Evolutionary conservation across 495 filamentous ascomycete species (phyloP), one percentile per base, ranked within the genome.

Genomic region (Apodospora peruviana): DNA sequence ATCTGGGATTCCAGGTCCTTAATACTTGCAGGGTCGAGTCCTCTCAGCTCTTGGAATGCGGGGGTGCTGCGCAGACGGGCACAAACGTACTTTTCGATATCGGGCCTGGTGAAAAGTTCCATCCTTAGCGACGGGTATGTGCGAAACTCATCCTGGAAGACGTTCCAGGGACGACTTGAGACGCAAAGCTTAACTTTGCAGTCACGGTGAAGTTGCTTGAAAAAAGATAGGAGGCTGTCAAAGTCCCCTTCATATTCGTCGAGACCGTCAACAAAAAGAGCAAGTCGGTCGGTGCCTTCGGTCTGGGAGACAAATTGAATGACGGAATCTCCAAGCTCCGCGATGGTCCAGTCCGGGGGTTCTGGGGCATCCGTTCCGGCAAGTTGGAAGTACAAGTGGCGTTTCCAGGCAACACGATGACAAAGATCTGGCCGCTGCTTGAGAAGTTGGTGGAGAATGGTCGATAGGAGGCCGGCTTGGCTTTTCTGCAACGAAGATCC

Each of bases 231-330:
- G 2, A 52, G 43, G 21, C 43, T 37, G 19, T 27, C 17, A 38
- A 12, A 29, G 20, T 24, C 11, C 3, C 25, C 50, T 12, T 47
- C 45, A 19, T 58, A 48, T 25, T 53, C 50, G 23, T 53, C 50
- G 7, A 53, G 29, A 4, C 50, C 50, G 24, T 53, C 50, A 16
- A 53, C 21, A 27, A 53, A 37, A 8, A 47, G 3, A 4, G 45
- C 45, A 27, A 47, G 17, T 5, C 24, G 23, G 7, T n/a, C 22
- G 4, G 7, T 22, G 9, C 32, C 43, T 14, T 20, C 19, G 5
- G 20, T 25, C 19, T 19, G 23, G 1, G 27, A 19, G 4, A 23
- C 17, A 34, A 38, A 21, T 14, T 17, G 22, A 11, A 21, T 16
- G 3, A 38, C 14, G 45, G 17, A 38, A 11, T 11, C 45, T 17